Base-by-base conservation (phyloP, 371 early-diverging fungal species). In the Apophysomyces elegans region DNA sequence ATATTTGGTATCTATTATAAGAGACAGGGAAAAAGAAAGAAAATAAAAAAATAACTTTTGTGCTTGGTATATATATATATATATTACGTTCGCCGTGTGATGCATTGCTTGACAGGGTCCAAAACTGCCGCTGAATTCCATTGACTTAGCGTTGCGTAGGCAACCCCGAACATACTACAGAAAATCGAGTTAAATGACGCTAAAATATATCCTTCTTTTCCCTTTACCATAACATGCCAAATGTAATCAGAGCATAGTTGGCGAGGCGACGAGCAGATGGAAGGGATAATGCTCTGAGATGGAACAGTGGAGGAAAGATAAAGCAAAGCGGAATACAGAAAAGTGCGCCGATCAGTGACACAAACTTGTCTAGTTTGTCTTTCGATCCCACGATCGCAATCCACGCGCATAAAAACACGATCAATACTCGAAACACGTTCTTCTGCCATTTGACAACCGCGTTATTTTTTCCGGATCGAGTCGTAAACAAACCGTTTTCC, bases 391-490 rank as follows among this genome's bases (percentile, higher is more conserved):
- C 76, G 77, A 89, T 92, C 7, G 92, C 89, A 61, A 91, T 87
- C 57, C 83, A 77, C 7, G 88, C 95, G 65, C 92, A 88, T 21
- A 80, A 59, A 39, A 86, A 68, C 11, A 90, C 86, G 37, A 92
- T 75, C 16, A 84, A 67, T 14, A 87, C 81, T 13, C 95, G 83
- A 77, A 91, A 93, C 58, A 88, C 78, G 73, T 95, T 95, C 86
- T 95, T 95, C 71, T 92, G 91, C 94, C 94, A 94, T 74, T 95
- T 95, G 63, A 93, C 90, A 44, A 86, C 61, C 7, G 75, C 77
- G 62, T 85, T 81, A 58, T 84, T 79, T 67, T 90, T 90, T 57
- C 91, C 91, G 4, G 86, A 85, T 54, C 85, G 80, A n/a, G 80
- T 78, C 7, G 86, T 84, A 45, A 90, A 88, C 36, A 89, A 44